Base-by-base conservation (phyloP, 768 basidiomycete species). In the Rossbeevera mucosa region DNA sequence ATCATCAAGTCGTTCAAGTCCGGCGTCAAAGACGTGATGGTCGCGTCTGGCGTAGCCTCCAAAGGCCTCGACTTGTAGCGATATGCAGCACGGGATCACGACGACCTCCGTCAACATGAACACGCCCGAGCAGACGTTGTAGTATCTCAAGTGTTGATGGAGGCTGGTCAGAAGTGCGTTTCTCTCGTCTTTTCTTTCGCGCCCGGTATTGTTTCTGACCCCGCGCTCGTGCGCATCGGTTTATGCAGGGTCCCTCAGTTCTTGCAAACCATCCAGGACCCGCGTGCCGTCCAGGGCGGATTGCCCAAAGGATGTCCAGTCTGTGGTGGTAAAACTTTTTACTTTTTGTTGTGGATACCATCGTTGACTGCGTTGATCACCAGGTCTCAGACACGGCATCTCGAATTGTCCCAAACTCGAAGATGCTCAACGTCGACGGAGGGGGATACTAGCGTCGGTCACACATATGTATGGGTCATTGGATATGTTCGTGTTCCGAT, bases 21-120 rank as follows among this genome's bases (percentile, higher is more conserved):
- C 1, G 96, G 96, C 24, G 90, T 85, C 38, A 99, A 99, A 66
- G 96, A 99, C 69, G 95, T 98, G 44, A 98, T 98, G 96, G 96
- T 99, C 26, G 96, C 96, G 3, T 97, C 94, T 3, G 86, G 94
- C 26, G 93, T 99, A 24, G 96, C 95, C 1, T 96, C 93, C 33
- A 98, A 99, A 70, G 96, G 96, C 25, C 82, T 99, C 55, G 96
- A 99, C 71, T 99, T 99, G n/a, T 72, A 94, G 89, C 69, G 96
- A 98, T 64, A 95, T 99, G 52, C 94, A 97, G 62, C 96, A 97
- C 68, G 96, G 96, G 47, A 97, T 99, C 51, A 95, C 96, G 28
- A 99, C 96, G 30, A 94, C 96, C 30, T 99, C 98, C 64, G 92
- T 98, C 50, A 98, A 98, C 68, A 95, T 95, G 91, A 91, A 89